Base-by-base conservation (phyloP, 1,284 basidiomycete species). In the Gymnopus androsaceus region DNA sequence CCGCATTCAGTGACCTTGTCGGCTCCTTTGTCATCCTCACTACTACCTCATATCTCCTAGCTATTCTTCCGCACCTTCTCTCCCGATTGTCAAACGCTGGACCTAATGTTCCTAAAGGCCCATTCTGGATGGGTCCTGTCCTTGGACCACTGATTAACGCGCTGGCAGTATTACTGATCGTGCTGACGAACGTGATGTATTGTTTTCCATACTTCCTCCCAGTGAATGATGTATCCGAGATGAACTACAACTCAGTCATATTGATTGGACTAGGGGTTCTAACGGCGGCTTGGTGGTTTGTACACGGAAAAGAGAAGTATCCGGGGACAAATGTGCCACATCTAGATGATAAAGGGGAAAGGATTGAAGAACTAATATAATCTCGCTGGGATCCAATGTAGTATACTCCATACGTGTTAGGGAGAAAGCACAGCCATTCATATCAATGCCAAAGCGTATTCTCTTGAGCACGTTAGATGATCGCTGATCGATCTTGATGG, bases 181-280 rank as follows among this genome's bases (percentile, higher is more conserved):
- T 50, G 4, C 6, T 50, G 36, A 50, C 48, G 6, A 50, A 50
- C 34, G 12, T 37, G 5, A 17, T 50, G n/a, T 50, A 50, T 8
- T 50, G 48, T 38, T 50, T 50, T 12, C 48, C 48, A n/a, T 50
- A 50, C 27, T 38, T 50, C 38, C 48, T 50, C n/a, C 48, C 48
- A 5, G 48, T 19, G 36, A 23, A 50, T 4, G 1, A 40, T 5
- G 48, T n/a, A 3, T 50, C 48, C 9, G 33, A 33, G 14, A 48
- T 50, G 33, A 37, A 37, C 25, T 50, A 50, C 25, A 50, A 50
- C 11, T 50, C 48, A n/a, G 48, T 19, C 15, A 38, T 50, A 38
- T 28, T 50, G 17, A 36, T 38, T 38, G 48, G 48, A 27, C 25
- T 50, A 9, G 36, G 17, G 23, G 4, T 50, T 11, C 25, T 50